Conservation (phyloP, 371 early-diverging fungal genomes). For the Mortierella sp. region DNA sequence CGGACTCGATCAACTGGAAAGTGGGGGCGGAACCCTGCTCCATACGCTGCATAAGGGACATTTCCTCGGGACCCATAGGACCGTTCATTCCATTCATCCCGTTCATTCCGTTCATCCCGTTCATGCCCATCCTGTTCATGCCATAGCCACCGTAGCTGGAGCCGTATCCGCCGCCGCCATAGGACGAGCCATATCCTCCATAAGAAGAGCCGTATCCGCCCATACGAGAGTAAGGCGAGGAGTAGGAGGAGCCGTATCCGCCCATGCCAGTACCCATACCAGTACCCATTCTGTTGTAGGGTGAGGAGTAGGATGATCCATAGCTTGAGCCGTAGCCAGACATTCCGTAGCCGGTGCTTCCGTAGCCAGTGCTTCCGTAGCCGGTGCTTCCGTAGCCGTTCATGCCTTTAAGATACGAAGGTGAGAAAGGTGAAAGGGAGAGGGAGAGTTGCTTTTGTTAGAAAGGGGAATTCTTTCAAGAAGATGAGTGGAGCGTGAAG, state of each 20-base stretch:
- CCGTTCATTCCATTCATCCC: slow-evolving; percentile 65
- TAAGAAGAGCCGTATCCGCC: slow-evolving; percentile 64
- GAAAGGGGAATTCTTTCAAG: background rate
- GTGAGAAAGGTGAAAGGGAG: no score
- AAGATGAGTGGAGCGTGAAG: background rate
- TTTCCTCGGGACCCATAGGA: slow-evolving; percentile 67
- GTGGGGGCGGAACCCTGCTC: slow-evolving; percentile 91
- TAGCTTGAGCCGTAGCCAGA: slow-evolving; percentile 54
- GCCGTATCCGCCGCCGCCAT: slow-evolving; percentile 56
- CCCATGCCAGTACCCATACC: slow-evolving; percentile 25
- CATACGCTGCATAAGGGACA: slow-evolving; percentile 83
- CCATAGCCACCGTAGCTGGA: slow-evolving; percentile 60
- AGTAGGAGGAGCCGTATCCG: slow-evolving; percentile 55
- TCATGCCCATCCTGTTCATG: slow-evolving; percentile 60
- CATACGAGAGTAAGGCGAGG: slow-evolving; percentile 62
- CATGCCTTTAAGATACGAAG: slow-evolving; percentile 24
- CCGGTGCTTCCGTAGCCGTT: slow-evolving; percentile 53
- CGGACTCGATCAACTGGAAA: slow-evolving; percentile 90
- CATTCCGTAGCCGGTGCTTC: slow-evolving; percentile 47
- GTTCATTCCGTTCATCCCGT: slow-evolving; percentile 62
- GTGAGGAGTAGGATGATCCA: slow-evolving; percentile 56
- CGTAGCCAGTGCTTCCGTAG: slow-evolving; percentile 49
- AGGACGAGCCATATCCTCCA: slow-evolving; percentile 46
- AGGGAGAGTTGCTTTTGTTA: background rate
- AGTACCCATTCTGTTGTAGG: slow-evolving; percentile 52